Evolutionary conservation across 1,139 yeast genomes (phyloP).

Genomic region (Saccharomycopsis hybrid): DNA sequence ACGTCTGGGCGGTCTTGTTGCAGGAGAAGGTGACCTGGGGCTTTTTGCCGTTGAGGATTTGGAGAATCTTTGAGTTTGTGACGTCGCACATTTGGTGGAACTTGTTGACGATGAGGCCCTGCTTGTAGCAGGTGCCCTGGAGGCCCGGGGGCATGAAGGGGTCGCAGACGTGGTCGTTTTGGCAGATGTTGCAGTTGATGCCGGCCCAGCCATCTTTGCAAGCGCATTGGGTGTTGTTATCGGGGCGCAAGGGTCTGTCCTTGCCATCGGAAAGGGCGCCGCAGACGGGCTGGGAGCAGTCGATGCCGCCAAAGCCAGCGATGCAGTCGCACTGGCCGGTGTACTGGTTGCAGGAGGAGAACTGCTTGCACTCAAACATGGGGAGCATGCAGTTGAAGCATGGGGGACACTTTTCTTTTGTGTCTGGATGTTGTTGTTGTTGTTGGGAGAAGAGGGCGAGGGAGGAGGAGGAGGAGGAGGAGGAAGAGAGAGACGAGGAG

Average conservation of each 20-base stretch:
- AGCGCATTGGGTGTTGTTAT: constrained; percentile 44
- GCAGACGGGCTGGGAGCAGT: constrained; percentile 85
- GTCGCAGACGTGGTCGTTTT: constrained; percentile 67
- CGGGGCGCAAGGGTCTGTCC: constrained; percentile 54
- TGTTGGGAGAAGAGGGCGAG: neutral
- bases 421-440: neutral
- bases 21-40: constrained; percentile 95
- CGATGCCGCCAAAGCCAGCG: constrained; percentile 89
- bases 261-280: constrained; percentile 70
- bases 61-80: constrained; percentile 77
- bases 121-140: constrained; percentile 80
- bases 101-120: constrained; percentile 78
- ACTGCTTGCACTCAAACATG: constrained; percentile 84
- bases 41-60: constrained; percentile 67
- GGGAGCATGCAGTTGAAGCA: constrained; percentile 94
- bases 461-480: neutral
- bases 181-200: constrained; percentile 85
- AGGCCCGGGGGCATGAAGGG: constrained; percentile 75
- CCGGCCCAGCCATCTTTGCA: constrained; percentile 91
- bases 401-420: constrained; percentile 57
- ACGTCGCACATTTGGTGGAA: constrained; percentile 93
- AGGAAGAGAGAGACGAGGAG: neutral
- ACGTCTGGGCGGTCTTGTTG: constrained; percentile 53
- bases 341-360: constrained; percentile 74
- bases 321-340: constrained; percentile 92